Evolutionary conservation across 805 yeast species (phyloP).

Genomic region (Saturnispora ahearnii): DNA sequence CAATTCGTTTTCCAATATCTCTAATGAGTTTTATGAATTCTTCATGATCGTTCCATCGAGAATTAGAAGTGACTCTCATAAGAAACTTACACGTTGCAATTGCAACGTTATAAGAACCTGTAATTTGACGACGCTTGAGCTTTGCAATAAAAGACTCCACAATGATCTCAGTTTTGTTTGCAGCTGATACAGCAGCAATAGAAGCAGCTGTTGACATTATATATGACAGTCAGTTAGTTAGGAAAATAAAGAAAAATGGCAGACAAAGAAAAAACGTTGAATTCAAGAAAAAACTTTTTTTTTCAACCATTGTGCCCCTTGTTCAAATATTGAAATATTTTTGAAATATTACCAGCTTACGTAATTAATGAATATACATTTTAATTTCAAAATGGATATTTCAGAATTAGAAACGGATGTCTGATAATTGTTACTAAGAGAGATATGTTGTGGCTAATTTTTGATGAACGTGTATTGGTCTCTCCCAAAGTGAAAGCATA

Average conservation of each 20-base stretch:
- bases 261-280: background rate
- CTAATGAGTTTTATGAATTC: conserved; percentile 67
- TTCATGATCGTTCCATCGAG: conserved; percentile 75
- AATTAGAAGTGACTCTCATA: conserved; percentile 80
- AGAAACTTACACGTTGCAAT: conserved; percentile 78
- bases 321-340: too few relatives aligned
- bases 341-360: too few relatives aligned
- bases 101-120: conserved; percentile 77
- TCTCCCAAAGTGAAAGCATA: too few relatives aligned
- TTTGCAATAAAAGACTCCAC: conserved; percentile 31
- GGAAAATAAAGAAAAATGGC: background rate
- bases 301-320: too few relatives aligned
- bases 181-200: conserved; percentile 12
- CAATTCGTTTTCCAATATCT: conserved; percentile 58
- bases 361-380: too few relatives aligned
- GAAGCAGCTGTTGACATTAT: conserved; percentile 2
- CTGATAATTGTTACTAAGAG: too few relatives aligned
- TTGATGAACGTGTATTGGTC: too few relatives aligned
- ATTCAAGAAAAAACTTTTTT: too few relatives aligned
- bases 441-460: too few relatives aligned
- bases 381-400: too few relatives aligned
- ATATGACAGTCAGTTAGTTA: background rate
- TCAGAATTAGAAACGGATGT: too few relatives aligned
- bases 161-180: conserved; percentile 23
- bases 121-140: conserved; percentile 75